These are phyloP conservation scores for Phialemonium atrogriseum DNA, from an alignment of 2,329 filamentous ascomycete species.

Conservation along the genomic window DNA sequence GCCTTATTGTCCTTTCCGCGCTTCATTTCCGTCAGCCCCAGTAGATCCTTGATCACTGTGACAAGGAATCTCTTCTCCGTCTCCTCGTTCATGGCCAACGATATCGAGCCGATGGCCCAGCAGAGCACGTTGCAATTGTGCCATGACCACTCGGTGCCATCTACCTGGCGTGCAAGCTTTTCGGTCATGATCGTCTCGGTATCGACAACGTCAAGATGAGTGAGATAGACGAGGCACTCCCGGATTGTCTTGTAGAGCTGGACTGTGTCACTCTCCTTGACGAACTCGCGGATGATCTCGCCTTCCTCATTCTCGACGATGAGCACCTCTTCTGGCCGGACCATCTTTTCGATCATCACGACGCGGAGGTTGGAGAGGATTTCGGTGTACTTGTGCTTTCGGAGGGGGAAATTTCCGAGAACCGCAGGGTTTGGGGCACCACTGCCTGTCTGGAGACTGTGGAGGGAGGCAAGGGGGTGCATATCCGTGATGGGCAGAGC, in stretches of 20 bases:
- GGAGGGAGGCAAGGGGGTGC: slow-evolving; percentile 80
- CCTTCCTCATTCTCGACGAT: slow-evolving; percentile 99
- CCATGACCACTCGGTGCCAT: slow-evolving; percentile 97
- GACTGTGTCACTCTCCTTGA: slow-evolving; percentile 98
- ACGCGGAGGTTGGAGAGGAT: slow-evolving; percentile 88
- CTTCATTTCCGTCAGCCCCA: slow-evolving; percentile 98
- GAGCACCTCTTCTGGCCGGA: slow-evolving; percentile 91
- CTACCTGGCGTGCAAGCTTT: slow-evolving; percentile 90
- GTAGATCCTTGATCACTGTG: slow-evolving; percentile 95
- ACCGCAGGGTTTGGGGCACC: slow-evolving; percentile 78
- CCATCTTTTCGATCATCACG: slow-evolving; percentile 99
- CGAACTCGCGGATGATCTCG: slow-evolving; percentile 97
- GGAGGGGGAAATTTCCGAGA: slow-evolving; percentile 83
- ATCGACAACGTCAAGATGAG: slow-evolving; percentile 93
- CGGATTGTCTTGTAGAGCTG: slow-evolving; percentile 98
- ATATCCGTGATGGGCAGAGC: slow-evolving; percentile 86
- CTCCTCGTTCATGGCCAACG: slow-evolving; percentile 97
- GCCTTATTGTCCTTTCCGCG: slow-evolving; percentile 99
- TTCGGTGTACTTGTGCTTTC: slow-evolving; percentile 97
- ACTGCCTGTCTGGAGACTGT: slow-evolving; percentile 67
- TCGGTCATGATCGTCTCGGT: slow-evolving; percentile 99
- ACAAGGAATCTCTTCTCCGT: slow-evolving; percentile 98
- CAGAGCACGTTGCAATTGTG: slow-evolving; percentile 99
- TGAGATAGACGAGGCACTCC: slow-evolving; percentile 94
- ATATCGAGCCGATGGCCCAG: slow-evolving; percentile 99